These are phyloP conservation scores for Raphanus hybrid DNA, from an alignment of 441 rosid species.

Conservation along the genomic window DNA sequence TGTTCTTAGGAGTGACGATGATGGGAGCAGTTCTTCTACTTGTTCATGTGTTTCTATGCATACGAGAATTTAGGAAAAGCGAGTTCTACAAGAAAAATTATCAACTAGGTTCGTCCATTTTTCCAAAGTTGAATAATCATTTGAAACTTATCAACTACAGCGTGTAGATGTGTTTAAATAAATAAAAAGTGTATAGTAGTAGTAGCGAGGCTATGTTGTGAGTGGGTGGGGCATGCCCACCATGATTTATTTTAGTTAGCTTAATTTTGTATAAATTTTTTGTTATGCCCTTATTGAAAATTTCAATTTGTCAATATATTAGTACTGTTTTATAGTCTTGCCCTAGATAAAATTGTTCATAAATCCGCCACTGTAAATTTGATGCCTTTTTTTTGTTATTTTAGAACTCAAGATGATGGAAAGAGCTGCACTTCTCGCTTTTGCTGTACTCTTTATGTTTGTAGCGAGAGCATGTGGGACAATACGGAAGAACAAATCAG, in stretches of 20 bases:
- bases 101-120: neutral
- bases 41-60: neutral
- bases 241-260: too few species aligned
- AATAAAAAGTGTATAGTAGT: neutral
- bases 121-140: neutral
- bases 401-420: neutral
- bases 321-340: too few species aligned
- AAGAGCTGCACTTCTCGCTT: neutral
- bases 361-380: neutral
- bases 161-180: neutral
- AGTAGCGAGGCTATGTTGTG: neutral
- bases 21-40: neutral
- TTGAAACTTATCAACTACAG: neutral
- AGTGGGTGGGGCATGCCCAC: too few species aligned
- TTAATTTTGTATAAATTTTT: too few species aligned
- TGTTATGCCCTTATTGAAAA: too few species aligned
- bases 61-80: neutral
- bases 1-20: neutral
- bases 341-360: too few species aligned
- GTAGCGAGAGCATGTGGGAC: neutral
- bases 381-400: neutral
- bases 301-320: too few species aligned
- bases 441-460: neutral
- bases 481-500: neutral
- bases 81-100: neutral